Evolutionary conservation across 1,139 yeast genomes (phyloP).

Genomic region (Scheffersomyces stambukii): DNA sequence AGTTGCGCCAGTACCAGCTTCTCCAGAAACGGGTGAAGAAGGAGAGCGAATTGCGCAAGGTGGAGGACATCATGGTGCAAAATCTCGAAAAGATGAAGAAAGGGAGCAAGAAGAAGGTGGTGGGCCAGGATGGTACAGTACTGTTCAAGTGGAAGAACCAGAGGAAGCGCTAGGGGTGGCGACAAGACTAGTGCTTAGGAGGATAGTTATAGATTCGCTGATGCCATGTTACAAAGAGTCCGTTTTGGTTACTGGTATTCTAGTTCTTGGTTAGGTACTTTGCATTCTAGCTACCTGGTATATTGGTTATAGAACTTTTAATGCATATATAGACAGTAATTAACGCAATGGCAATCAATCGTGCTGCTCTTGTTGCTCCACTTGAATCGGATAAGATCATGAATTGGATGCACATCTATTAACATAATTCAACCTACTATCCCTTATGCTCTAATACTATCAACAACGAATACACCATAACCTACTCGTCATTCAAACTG

Average conservation of each 20-base stretch:
- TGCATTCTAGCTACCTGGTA: too few species aligned
- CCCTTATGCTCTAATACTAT: too few species aligned
- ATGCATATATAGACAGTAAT: too few species aligned
- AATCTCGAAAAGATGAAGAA: conserved; percentile 88
- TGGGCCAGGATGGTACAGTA: conserved; percentile 59
- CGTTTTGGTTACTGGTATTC: too few species aligned
- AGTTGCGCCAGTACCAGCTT: conserved; percentile 52
- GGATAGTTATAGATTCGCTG: too few species aligned
- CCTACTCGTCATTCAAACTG: conserved; percentile 40
- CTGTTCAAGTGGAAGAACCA: conserved; percentile 85
- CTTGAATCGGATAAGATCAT: neutral
- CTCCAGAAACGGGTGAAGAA: conserved; percentile 62
- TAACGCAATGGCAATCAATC: too few species aligned
- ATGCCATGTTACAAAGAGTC: too few species aligned
- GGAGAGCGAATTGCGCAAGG: conserved; percentile 59
- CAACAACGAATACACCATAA: too few species aligned
- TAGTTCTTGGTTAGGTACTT: too few species aligned
- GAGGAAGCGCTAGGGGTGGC: conserved; percentile 55
- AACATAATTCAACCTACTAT: too few species aligned
- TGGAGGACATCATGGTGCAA: conserved; percentile 67
- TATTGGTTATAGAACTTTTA: too few species aligned
- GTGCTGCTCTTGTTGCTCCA: too few species aligned
- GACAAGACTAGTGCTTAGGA: conserved; percentile 1
- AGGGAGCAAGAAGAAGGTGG: conserved; percentile 77
- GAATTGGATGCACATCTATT: conserved; percentile 2